These are phyloP conservation scores for Geotrichum candidum DNA, from an alignment of 1,139 yeast genomes.

Conservation along the genomic window DNA sequence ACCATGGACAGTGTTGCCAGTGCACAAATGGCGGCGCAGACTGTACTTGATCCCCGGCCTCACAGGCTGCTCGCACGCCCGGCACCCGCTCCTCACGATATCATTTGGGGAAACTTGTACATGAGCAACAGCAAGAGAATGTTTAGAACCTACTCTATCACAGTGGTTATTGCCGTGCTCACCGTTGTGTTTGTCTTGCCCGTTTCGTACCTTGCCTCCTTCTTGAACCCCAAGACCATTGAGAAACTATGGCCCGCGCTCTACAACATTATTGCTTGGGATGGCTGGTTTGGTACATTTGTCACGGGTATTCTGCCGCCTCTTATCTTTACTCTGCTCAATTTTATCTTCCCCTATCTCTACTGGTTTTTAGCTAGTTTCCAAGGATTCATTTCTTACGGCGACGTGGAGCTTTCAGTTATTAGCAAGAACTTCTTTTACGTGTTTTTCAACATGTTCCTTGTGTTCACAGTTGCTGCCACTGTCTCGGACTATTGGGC, in stretches of 20 bases:
- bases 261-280: slow-evolving; percentile 54
- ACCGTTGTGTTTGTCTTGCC: slow-evolving; percentile 69
- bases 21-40: slow-evolving; percentile 88
- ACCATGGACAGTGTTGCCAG: slow-evolving; percentile 82
- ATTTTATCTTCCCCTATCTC: slow-evolving; percentile 66
- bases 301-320: slow-evolving; percentile 79
- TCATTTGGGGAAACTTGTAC: slow-evolving; percentile 71
- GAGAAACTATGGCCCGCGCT: slow-evolving; percentile 66
- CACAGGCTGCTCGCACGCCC: slow-evolving; percentile 63
- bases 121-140: slow-evolving; percentile 53
- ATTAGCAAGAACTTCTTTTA: slow-evolving; percentile 78
- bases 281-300: slow-evolving; percentile 53
- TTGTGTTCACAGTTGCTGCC: slow-evolving; percentile 77
- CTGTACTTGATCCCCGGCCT: slow-evolving; percentile 74
- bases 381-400: slow-evolving; percentile 74
- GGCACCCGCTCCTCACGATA: slow-evolving; percentile 87
- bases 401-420: slow-evolving; percentile 74
- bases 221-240: slow-evolving; percentile 63
- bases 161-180: slow-evolving; percentile 55
- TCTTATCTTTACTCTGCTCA: slow-evolving; percentile 66
- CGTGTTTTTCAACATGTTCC: slow-evolving; percentile 75
- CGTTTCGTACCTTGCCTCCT: slow-evolving; percentile 64
- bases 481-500: slow-evolving; percentile 63
- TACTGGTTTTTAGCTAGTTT: slow-evolving; percentile 60
- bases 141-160: slow-evolving; percentile 54